Base-by-base conservation (phyloP, 2,329 filamentous ascomycete species). In the Aureobasidium mangrovei region DNA sequence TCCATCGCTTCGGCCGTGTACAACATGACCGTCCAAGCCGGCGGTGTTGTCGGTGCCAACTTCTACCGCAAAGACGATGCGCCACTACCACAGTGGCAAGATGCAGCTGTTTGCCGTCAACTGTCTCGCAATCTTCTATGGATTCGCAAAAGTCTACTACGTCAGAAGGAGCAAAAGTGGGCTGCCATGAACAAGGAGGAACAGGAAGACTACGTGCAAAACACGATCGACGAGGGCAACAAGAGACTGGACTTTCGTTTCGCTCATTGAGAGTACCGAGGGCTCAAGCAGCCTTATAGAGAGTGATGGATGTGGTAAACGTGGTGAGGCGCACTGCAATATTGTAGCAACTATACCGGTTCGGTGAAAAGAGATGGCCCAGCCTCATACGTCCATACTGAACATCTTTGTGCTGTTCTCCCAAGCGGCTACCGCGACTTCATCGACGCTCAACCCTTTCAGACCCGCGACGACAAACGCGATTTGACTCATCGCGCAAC, bases 381-480 rank as follows among this genome's bases (percentile, higher is more conserved):
- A 18, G 32, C 32, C 38, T 40, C 38, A 12, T 24, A 7, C 38
- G 8, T 10, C 49, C 49, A 57, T 46, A 1, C 53, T 35, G 51
- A 70, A 70, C 67, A 70, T 70, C 4, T 54, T 55, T 5, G 57
- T 41, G 44, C 69, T 71, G 51, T 73, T 73, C 9, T 60, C 54
- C 64, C 66, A 73, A 5, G 70, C 68, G 1, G 67, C 69, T 7
- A 70, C 62, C 0, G 67, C 69, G 27, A 78, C 68, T 44, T 77
- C 70, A 24, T 75, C 68, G 0, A 77, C 66, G 2, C 59, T 40
- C 1, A 72, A 39, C 0, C 70, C 74, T 56, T 74, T 77, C 47
- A 79, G 53, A 6, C 76, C 75, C 2, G 76, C 76, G 4, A 77
- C 74, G 1, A 77, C 63, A 46, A 70, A 64, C 0, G 73, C 76